Evolutionary conservation across 805 yeast genomes (phyloP), one percentile per base, ranked within the genome.

Genomic region (Kodamaea kaohsiungensis): DNA sequence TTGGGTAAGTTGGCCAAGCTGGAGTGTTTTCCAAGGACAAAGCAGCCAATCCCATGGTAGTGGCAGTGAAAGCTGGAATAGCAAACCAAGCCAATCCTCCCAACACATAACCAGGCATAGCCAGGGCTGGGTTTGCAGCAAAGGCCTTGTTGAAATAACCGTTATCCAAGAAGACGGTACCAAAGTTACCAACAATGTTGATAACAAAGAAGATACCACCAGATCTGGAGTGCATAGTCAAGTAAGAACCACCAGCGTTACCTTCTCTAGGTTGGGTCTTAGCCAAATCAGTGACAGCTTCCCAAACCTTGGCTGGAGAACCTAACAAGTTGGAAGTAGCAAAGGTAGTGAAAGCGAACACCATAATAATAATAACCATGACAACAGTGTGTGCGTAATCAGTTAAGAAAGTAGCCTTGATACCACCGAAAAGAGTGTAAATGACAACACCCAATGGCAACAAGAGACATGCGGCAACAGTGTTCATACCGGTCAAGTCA

Each of bases 61-160:
- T 86, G 13, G 96, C 88, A 50, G 85, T 80, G 54, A 89, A 79
- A 77, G 86, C 87, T 47, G 97, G 97, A 59, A 91, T 86, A 7
- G 96, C 92, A 66, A 89, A 87, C 97, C 97, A 91, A 0, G 93
- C 88, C 46, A 91, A 69, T 27, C 97, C 97, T 55, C 97, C 97
- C 55, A 89, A 71, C 22, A 89, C 85, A 69, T 91, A 91, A 18
- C 96, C 97, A 7, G 95, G 93, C 60, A 91, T 74, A 30, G 96
- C 90, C 46, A 95, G 85, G 9, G 84, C 88, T 18, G 96, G 96
- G 56, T 87, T 80, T 7, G 93, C 86, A 27, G 96, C 90, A 67
- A 91, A 88, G 10, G 96, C 96, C 72, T 90, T 90, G 72, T 88
- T 88, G 85, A 91, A 89, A 72, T 90, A 91, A 25, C 96, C 95